These are phyloP conservation scores for Saccharomycopsis lassenensis DNA, from an alignment of 805 yeast genomes.

Conservation along the genomic window DNA sequence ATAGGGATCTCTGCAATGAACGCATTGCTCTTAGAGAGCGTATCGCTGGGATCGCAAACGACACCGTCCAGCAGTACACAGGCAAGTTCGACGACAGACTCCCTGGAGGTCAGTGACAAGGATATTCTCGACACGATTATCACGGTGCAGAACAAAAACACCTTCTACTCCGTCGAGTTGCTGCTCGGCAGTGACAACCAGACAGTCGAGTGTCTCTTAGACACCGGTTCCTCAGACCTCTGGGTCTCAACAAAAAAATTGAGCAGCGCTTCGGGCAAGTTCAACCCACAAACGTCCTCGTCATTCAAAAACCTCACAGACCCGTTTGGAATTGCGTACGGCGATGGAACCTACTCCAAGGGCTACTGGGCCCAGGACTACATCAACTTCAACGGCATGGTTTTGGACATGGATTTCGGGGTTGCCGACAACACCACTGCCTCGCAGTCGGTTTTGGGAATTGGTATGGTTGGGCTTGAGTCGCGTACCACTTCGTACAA, in stretches of 20 bases:
- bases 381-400: slow-evolving; percentile 6
- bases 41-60: no score
- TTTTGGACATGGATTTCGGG: slow-evolving; percentile 6
- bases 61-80: no score
- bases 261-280: slow-evolving; percentile 8
- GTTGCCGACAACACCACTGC: slow-evolving; percentile 23
- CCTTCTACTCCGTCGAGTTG: slow-evolving; percentile 9
- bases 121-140: slow-evolving; percentile 2
- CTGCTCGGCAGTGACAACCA: slow-evolving; percentile 8
- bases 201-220: slow-evolving; percentile 20
- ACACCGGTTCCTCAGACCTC: slow-evolving; percentile 26
- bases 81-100: no score
- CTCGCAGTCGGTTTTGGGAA: slow-evolving; percentile 7
- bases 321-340: slow-evolving; percentile 7
- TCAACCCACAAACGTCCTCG: neutral
- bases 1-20: no score
- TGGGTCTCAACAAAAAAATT: slow-evolving; percentile 20
- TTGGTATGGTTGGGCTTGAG: slow-evolving; percentile 12
- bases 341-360: slow-evolving; percentile 15
- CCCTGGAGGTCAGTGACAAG: no score
- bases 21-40: no score
- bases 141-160: slow-evolving; percentile 7
- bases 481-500: slow-evolving; percentile 4
- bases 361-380: slow-evolving; percentile 15
- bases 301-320: neutral